phyloP scores from a whole-genome alignment of 345 rosid genomes.

The Lagerstroemia speciosa region DNA sequence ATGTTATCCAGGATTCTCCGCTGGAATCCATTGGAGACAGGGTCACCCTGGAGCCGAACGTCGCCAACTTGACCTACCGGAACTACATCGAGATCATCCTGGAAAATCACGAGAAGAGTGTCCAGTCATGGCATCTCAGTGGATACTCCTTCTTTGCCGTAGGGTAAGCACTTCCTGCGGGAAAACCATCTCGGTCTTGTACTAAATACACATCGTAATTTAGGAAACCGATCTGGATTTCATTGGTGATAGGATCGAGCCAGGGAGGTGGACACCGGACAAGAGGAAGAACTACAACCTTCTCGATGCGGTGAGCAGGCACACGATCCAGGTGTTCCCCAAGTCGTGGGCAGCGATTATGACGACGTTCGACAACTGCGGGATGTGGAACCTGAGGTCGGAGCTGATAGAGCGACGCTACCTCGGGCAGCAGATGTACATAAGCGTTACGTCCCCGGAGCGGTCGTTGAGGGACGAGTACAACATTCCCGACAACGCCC shows the following conservation, averaged over 20 bases:
- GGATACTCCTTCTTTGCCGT: conserved; percentile 30
- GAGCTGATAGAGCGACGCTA: conserved; percentile 19
- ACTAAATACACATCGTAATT: too few species aligned
- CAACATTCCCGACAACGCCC: conserved; percentile 22
- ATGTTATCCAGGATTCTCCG: conserved; percentile 14
- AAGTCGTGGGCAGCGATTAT: conserved; percentile 30
- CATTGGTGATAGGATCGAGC: conserved; percentile 22
- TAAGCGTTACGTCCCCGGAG: conserved; percentile 22
- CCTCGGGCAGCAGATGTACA: conserved; percentile 25
- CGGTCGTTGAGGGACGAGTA: conserved; percentile 28
- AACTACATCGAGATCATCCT: conserved; percentile 23
- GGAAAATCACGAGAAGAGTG: conserved; percentile 23
- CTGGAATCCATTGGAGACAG: neutral
- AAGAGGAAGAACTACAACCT: conserved; percentile 27
- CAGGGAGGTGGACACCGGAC: conserved; percentile 25
- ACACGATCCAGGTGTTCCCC: conserved; percentile 28
- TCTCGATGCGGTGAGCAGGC: conserved; percentile 31
- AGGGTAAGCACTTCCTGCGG: conserved; percentile 17
- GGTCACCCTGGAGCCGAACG: conserved; percentile 14
- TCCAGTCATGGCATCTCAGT: conserved; percentile 24
- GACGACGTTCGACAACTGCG: conserved; percentile 29
- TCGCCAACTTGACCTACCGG: conserved; percentile 23
- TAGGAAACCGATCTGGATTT: neutral
- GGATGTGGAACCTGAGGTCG: conserved; percentile 31
- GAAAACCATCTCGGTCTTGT: neutral